Percentiles rank a stretch among this genome's conserved stretches.
These are phyloP conservation scores for Neocatenulostroma microsporum DNA, from an alignment of 2,329 filamentous ascomycete species.

Conservation along the genomic window DNA sequence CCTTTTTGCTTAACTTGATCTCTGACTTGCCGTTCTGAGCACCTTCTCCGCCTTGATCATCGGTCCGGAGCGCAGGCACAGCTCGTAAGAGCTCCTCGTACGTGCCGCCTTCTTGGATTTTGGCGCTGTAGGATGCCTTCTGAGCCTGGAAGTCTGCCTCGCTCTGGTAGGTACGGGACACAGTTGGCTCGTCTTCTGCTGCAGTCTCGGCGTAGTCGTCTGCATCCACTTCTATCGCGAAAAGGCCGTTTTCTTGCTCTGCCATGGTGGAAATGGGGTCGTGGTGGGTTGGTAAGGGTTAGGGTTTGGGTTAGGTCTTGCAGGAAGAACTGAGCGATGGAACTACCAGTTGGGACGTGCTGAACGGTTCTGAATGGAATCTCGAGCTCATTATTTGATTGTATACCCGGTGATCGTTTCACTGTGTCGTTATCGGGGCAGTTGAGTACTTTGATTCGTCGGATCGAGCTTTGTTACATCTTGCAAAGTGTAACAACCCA, in stretches of 20 bases:
- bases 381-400: no score
- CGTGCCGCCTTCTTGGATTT: conserved; percentile 23
- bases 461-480: no score
- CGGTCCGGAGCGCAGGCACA: conserved; percentile 14
- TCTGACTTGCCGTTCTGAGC: not conserved
- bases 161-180: conserved; percentile 27
- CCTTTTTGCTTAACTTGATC: conserved; percentile 23
- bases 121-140: conserved; percentile 25
- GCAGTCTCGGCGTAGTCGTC: conserved; percentile 27
- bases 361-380: no score
- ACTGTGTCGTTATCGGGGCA: no score
- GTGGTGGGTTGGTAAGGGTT: not conserved
- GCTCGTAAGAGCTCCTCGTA: conserved; percentile 14
- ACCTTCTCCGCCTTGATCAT: not conserved
- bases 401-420: no score
- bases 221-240: conserved; percentile 26
- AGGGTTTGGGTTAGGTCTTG: not conserved
- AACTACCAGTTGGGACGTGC: no score
- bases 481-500: no score
- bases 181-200: conserved; percentile 18
- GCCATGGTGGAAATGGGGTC: no score
- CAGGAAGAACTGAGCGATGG: no score
- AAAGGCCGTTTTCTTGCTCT: conserved; percentile 14
- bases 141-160: conserved; percentile 25
- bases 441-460: no score